Percentiles rank a stretch among this genome's conserved stretches.
Evolutionary conservation across 495 filamentous ascomycete species (phyloP).

Genomic region (Clohesyomyces aquaticus): DNA sequence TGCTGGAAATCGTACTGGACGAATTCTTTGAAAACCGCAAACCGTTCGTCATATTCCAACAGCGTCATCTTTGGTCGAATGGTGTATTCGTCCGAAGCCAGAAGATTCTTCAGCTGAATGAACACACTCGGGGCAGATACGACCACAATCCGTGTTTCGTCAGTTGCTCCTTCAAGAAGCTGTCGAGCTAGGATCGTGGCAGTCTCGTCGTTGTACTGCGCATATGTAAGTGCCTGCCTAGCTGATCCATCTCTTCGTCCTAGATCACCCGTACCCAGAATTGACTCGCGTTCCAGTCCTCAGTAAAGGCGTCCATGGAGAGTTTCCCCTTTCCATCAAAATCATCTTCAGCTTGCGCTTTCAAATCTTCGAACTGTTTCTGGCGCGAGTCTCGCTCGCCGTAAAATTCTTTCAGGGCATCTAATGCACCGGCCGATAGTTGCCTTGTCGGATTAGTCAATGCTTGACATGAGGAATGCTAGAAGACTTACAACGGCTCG

Average conservation of each 20-base stretch:
- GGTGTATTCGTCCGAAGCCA: constrained; percentile 47
- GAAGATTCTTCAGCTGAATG: constrained; percentile 69
- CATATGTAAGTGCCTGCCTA: constrained; percentile 8
- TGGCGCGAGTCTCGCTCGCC: constrained; percentile 64
- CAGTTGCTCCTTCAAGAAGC: constrained; percentile 60
- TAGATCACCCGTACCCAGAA: constrained; percentile 64
- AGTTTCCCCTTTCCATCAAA: constrained; percentile 51
- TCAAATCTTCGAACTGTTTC: constrained; percentile 66
- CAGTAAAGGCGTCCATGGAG: constrained; percentile 72
- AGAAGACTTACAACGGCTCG: constrained; percentile 34
- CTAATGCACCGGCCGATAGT: constrained; percentile 63
- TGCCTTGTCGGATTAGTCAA: constrained; percentile 46
- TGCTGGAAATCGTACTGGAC: constrained; percentile 71
- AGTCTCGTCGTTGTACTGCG: constrained; percentile 71
- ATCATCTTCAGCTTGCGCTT: constrained; percentile 56
- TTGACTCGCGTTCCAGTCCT: constrained; percentile 82
- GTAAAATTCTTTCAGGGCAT: constrained; percentile 70
- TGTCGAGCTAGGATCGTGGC: constrained; percentile 63
- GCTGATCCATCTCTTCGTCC: not conserved
- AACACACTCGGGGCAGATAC: constrained; percentile 79
- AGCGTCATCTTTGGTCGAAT: constrained; percentile 60
- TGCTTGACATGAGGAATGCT: not conserved
- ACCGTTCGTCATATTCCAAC: constrained; percentile 73
- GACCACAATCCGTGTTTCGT: constrained; percentile 61
- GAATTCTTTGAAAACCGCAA: constrained; percentile 71